Evolutionary conservation across 495 filamentous ascomycete species (phyloP).

Genomic region (Sporormia fimetaria): DNA sequence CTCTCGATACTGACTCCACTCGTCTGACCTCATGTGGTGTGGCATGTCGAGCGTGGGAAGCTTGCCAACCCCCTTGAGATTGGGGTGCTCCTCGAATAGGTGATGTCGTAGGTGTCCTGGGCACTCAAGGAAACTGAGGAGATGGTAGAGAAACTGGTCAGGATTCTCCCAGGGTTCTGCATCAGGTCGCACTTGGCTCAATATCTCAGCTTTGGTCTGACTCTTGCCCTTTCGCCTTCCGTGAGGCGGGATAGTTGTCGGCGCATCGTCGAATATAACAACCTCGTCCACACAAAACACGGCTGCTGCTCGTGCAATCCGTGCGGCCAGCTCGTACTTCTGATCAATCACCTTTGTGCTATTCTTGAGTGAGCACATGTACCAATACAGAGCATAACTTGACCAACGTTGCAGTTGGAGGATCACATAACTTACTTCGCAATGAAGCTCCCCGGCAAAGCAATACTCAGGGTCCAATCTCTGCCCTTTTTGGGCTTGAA

Average conservation of each 20-base stretch:
- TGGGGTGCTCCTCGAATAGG: constrained; percentile 61
- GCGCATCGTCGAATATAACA: constrained; percentile 56
- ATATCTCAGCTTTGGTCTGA: constrained; percentile 11
- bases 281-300: constrained; percentile 73
- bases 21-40: constrained; percentile 53
- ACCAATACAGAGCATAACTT: no score
- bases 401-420: no score
- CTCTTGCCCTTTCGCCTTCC: constrained; percentile 10
- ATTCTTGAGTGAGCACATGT: no score
- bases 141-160: constrained; percentile 57
- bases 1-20: constrained; percentile 61
- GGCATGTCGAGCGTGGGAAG: constrained; percentile 66
- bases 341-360: constrained; percentile 36
- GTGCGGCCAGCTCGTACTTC: constrained; percentile 51
- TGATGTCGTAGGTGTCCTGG: constrained; percentile 59
- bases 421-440: constrained; percentile 42
- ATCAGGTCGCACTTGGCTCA: constrained; percentile 35
- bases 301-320: constrained; percentile 58
- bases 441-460: constrained; percentile 49
- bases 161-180: constrained; percentile 58
- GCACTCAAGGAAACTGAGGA: constrained; percentile 63
- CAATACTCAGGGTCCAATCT: constrained; percentile 46
- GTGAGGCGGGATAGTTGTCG: constrained; percentile 5
- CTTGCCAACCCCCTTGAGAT: constrained; percentile 51
- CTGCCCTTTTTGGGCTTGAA: constrained; percentile 39